phyloP scores from a whole-genome alignment of 345 rosid genomes.

The Citrus maxima region DNA sequence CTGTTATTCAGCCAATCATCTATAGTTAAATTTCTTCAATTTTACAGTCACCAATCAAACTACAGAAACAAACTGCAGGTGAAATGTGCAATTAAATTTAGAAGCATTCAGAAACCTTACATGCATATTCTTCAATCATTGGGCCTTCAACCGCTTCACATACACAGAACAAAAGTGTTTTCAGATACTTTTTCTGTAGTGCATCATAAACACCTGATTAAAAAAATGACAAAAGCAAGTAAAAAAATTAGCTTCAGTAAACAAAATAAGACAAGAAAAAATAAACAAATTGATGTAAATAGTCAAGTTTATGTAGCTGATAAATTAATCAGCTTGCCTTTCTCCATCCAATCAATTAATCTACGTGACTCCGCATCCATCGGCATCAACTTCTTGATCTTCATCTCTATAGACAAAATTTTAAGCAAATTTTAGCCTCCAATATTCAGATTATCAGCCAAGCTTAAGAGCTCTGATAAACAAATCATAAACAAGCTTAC shows the following conservation, averaged over 20 bases:
- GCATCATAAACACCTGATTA: conserved; percentile 87
- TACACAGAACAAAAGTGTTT: conserved; percentile 82
- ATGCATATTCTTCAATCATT: conserved; percentile 86
- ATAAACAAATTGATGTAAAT: neutral
- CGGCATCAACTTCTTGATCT: conserved; percentile 98
- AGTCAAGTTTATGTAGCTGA: neutral
- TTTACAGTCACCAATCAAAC: neutral
- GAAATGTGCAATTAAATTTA: neutral
- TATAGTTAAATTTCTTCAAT: neutral
- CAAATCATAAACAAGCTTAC: conserved; percentile 27
- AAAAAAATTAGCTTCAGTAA: neutral
- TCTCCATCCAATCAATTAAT: conserved; percentile 99
- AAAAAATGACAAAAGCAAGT: conserved; percentile 1
- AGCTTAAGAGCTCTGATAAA: neutral
- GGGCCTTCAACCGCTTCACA: conserved; percentile 77
- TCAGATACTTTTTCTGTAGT: conserved; percentile 81
- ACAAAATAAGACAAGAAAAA: neutral
- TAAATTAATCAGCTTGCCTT: conserved; percentile 45
- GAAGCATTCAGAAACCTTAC: conserved; percentile 36
- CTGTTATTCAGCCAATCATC: neutral
- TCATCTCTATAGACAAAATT: conserved; percentile 56
- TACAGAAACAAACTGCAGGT: neutral
- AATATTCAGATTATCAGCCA: neutral
- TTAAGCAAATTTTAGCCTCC: neutral
- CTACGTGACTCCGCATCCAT: conserved; percentile 93